Percentiles rank a stretch among this genome's conserved stretches.
These are phyloP conservation scores for Tuber microsphaerosporum DNA, from an alignment of 495 filamentous ascomycete genomes.

Conservation along the genomic window DNA sequence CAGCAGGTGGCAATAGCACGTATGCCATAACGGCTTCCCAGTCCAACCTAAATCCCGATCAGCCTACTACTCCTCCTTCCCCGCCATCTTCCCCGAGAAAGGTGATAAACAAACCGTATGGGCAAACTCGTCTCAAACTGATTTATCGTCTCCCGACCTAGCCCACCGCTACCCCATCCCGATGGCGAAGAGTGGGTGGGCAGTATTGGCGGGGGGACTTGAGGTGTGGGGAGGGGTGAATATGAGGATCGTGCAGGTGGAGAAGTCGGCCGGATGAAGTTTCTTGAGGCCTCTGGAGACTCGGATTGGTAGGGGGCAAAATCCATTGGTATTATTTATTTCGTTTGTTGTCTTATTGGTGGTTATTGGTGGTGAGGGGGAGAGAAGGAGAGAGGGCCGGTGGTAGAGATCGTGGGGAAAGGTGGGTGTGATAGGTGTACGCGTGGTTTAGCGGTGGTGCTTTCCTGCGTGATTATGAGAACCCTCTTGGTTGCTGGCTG, in stretches of 20 bases:
- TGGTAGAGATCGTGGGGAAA: conserved; percentile 2
- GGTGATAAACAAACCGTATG: conserved; percentile 45
- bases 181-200: conserved; percentile 44
- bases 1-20: conserved; percentile 74
- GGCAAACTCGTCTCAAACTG: conserved; percentile 67
- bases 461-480: not conserved
- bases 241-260: conserved; percentile 49
- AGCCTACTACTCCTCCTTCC: conserved; percentile 7
- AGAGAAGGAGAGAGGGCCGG: not conserved
- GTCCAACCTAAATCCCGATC: conserved; percentile 46
- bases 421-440: not conserved
- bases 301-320: conserved; percentile 86
- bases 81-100: not conserved
- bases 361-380: conserved; percentile 9
- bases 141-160: conserved; percentile 43
- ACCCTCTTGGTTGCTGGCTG: not conserved
- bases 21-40: conserved; percentile 91
- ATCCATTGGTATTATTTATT: conserved; percentile 54
- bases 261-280: conserved; percentile 65
- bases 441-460: conserved; percentile 2
- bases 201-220: conserved; percentile 41
- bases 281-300: conserved; percentile 40
- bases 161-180: conserved; percentile 31
- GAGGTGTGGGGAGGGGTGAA: conserved; percentile 43
- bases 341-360: not conserved